A percentile compares a stretch with the other conserved stretches of the same genome.
Conservation (phyloP, 2,329 filamentous ascomycete species). For the Aspergillus uvarum region DNA sequence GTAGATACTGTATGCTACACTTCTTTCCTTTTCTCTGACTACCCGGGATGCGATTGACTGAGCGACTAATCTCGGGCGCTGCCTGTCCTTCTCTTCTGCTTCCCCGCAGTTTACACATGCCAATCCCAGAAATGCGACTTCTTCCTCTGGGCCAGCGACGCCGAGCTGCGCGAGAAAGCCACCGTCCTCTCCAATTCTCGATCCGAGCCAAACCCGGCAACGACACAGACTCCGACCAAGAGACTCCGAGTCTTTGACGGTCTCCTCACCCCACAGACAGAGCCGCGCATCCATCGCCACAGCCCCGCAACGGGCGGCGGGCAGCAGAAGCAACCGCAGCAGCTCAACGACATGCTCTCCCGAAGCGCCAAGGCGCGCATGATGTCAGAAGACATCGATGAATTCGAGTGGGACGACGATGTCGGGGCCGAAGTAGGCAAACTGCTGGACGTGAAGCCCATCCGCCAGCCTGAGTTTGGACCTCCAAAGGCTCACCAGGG, state of each 20-base stretch:
- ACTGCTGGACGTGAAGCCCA: slow-evolving; percentile 11
- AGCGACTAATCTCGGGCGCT: not conserved
- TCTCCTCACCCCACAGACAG: slow-evolving; percentile 38
- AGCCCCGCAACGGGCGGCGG: not conserved
- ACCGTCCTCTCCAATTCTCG: slow-evolving; percentile 51
- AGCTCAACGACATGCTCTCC: slow-evolving; percentile 17
- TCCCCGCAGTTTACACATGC: slow-evolving; percentile 55
- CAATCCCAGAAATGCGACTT: slow-evolving; percentile 58
- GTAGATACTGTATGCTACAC: slow-evolving; percentile 48
- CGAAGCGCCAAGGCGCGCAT: slow-evolving; percentile 31
- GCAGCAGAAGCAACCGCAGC: not conserved
- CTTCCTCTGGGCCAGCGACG: slow-evolving; percentile 63
- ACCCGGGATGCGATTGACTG: too few species aligned
- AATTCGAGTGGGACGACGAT: slow-evolving; percentile 40
- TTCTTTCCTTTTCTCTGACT: too few species aligned
- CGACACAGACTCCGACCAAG: slow-evolving; percentile 28
- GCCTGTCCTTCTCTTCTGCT: not conserved
- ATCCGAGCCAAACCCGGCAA: slow-evolving; percentile 40
- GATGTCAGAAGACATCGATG: slow-evolving; percentile 36
- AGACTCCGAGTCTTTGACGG: slow-evolving; percentile 17
- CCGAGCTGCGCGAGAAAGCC: slow-evolving; percentile 53
- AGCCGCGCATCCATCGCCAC: slow-evolving; percentile 11
- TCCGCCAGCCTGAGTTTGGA: slow-evolving; percentile 32
- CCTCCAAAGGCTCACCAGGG: slow-evolving; percentile 29
- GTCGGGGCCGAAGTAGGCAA: slow-evolving; percentile 35